phyloP scores from a whole-genome alignment of 768 basidiomycete species.

The Amanita jacksonii region DNA sequence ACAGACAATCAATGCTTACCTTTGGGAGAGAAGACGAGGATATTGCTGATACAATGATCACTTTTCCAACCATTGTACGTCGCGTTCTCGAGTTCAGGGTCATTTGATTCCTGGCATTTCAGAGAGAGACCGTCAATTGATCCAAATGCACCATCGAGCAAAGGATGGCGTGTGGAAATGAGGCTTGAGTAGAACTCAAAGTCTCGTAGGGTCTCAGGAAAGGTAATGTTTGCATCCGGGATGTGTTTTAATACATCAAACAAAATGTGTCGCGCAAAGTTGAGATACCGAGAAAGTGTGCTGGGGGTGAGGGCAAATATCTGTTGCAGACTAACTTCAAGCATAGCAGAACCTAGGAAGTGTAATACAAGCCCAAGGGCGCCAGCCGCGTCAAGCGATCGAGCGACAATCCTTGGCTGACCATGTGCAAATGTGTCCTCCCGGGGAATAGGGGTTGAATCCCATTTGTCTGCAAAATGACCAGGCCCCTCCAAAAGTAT shows the following conservation, averaged over 20 bases:
- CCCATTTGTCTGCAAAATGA: too few species aligned
- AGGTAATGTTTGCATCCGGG: slow-evolving; percentile 24
- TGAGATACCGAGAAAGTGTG: slow-evolving; percentile 26
- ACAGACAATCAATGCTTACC: too few species aligned
- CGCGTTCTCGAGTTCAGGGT: slow-evolving; percentile 28
- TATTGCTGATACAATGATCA: slow-evolving; percentile 26
- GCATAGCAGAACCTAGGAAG: slow-evolving; percentile 33
- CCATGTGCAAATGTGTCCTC: too few species aligned
- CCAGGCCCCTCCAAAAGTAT: too few species aligned
- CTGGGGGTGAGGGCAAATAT: slow-evolving; percentile 36
- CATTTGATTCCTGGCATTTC: slow-evolving; percentile 21
- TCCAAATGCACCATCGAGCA: slow-evolving; percentile 29
- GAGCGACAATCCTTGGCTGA: too few species aligned
- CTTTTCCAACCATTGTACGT: slow-evolving; percentile 37
- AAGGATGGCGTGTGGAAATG: slow-evolving; percentile 21
- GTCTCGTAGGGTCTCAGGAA: slow-evolving; percentile 14
- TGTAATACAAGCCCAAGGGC: slow-evolving; percentile 31
- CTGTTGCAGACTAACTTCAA: slow-evolving; percentile 28
- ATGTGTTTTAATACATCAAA: slow-evolving; percentile 19
- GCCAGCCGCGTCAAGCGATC: slow-evolving; percentile 31
- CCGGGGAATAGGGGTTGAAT: too few species aligned
- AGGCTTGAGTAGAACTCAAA: slow-evolving; percentile 19
- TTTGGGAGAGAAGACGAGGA: slow-evolving; percentile 21
- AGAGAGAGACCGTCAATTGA: slow-evolving; percentile 32
- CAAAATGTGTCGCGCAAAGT: slow-evolving; percentile 24